Percentiles rank a stretch among this genome's conserved stretches.
Conservation (phyloP, 495 filamentous ascomycete species). For the Astrothelium macrocarpum region DNA sequence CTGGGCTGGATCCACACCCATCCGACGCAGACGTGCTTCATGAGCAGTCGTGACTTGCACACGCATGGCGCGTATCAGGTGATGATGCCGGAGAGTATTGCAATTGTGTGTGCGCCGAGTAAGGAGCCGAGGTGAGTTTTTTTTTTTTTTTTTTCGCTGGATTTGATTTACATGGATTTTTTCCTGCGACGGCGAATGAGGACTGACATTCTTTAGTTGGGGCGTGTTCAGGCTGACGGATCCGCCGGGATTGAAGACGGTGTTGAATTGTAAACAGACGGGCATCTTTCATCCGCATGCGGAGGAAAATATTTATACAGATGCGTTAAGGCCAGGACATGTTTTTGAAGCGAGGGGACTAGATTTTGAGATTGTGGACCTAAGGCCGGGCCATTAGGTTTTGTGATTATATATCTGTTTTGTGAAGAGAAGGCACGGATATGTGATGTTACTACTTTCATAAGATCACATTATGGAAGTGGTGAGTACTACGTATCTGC, state of each 20-base stretch:
- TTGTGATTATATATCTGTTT: background rate
- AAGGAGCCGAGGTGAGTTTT: slow-evolving; percentile 58
- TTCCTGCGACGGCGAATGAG: background rate
- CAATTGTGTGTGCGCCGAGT: slow-evolving; percentile 88
- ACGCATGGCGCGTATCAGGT: slow-evolving; percentile 89
- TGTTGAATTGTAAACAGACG: slow-evolving; percentile 62
- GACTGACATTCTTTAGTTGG: slow-evolving; percentile 45
- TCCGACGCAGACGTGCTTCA: slow-evolving; percentile 92
- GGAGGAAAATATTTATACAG: slow-evolving; percentile 69
- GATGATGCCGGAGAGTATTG: slow-evolving; percentile 90
- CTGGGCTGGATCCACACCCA: slow-evolving; percentile 98
- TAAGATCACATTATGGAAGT: too few species aligned
- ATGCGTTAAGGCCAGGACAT: slow-evolving; percentile 73
- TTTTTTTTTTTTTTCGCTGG: background rate
- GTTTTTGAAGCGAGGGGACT: slow-evolving; percentile 68
- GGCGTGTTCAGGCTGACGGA: slow-evolving; percentile 89
- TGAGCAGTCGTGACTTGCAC: slow-evolving; percentile 88
- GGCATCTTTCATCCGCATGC: slow-evolving; percentile 78
- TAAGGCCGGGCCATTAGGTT: slow-evolving; percentile 37
- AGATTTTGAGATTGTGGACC: slow-evolving; percentile 69
- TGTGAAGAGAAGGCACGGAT: background rate
- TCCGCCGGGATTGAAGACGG: slow-evolving; percentile 74
- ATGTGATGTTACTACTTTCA: too few species aligned
- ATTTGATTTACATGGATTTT: background rate
- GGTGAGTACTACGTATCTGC: too few species aligned